Evolutionary conservation across 495 filamentous ascomycete species (phyloP), one percentile per base, ranked within the genome.

Genomic region (Penicillium arizonense): DNA sequence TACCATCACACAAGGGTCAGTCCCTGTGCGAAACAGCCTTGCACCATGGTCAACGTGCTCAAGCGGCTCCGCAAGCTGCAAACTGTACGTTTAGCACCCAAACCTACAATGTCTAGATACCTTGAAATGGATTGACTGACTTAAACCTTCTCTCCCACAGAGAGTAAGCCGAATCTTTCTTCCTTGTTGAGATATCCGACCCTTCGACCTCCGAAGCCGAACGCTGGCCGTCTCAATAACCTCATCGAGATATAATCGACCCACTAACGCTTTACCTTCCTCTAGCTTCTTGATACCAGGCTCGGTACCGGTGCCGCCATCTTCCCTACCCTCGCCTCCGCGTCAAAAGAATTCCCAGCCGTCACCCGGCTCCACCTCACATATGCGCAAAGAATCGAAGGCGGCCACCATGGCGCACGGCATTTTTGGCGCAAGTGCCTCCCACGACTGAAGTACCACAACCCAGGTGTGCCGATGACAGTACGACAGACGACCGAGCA

Each of bases 381-480:
- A 57, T 96, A 96, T 68, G 84, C 87, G 12, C 59, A 59, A 36
- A 86, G 80, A 57, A 77, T 83, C 49, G 68, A 75, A 50, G 55
- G 55, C 50, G 74, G 75, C 37, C 88, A 96, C 69, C 78, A 87
- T 64, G 93, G 93, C 21, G 83, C 94, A 32, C 87, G 88, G 52
- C 89, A 90, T 77, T 96, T 98, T 79, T 96, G 90, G 91, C 84
- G 81, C 43, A 71, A 83, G 34, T 87, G 82, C 59, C 84, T 98
- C 30, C 88, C 89, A 2, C 82, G 89, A 56, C 76, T 98, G 49
- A 96, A 98, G 78, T 97, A 86, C 76, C 87, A 94, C 77, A 98
- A 98, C 66, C 94, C 94, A 0, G 75, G 82, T 7, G 66, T 97
- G 13, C 80, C 82, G 13, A 93, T 97, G 84, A 85, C 87, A 33